Evolutionary conservation across 1,284 basidiomycete genomes (phyloP), one percentile per base, ranked within the genome.

Genomic region (Ganoderma boninense): DNA sequence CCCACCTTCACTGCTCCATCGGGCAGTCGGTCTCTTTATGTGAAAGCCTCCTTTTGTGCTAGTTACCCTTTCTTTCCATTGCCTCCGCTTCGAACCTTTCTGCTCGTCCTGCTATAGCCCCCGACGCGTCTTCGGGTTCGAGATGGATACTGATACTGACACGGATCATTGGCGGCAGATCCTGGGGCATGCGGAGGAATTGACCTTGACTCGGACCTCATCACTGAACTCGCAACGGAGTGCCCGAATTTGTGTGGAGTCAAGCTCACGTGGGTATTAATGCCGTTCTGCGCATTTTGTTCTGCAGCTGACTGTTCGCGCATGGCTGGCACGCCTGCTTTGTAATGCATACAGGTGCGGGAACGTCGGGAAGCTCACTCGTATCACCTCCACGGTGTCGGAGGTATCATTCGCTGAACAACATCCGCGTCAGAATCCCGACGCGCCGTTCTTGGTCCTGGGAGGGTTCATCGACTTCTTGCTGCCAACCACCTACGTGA

Each of bases 281-380:
- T 23, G 7, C 49, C n/a, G 7, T 38, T 20, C n/a, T 40, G 52
- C 16, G 42, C 44, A 35, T 42, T 44, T 7, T n/a, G 40, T 44
- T 40, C 40, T 32, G 16, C 38, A 18, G 46, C 11, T 67, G 20
- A 42, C 44, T 59, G n/a, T 54, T 35, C 26, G 60, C 46, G 18
- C 32, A 43, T 40, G 44, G 35, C 11, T 20, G 11, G 65, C 52
- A 62, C 11, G 40, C 60, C 20, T 42, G 40, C 60, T n/a, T 42
- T 8, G 40, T 29, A 20, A 42, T 54, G 10, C 66, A 29, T 56
- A 61, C 76, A 95, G 94, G 40, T 97, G 96, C 78, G 95, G 94
- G 56, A 94, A 93, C 73, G 93, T 97, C 70, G 96, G 96, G 67
- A 97, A 97, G 82, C 87, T 97, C 75, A 94, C 93, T 32, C 89